phyloP scores from a whole-genome alignment of 345 rosid species.

The Linum usitatissimum region DNA sequence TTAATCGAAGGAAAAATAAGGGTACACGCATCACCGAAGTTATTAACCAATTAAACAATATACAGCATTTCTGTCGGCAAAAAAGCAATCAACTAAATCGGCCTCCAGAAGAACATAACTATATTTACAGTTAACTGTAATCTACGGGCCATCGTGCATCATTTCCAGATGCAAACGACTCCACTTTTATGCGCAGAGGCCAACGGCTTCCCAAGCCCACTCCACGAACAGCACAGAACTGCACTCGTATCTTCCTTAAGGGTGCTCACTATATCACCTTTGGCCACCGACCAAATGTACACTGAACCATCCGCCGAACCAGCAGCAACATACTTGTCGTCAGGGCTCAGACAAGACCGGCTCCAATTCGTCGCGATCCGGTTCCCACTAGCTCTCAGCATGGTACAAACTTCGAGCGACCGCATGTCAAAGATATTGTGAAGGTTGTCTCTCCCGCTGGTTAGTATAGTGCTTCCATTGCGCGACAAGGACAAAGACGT shows the following conservation, averaged over 20 bases:
- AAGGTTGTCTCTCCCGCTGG: constrained; percentile 88
- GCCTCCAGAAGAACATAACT: too few species aligned
- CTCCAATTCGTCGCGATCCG: constrained; percentile 93
- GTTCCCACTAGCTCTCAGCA: constrained; percentile 67
- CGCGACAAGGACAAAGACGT: constrained; percentile 65
- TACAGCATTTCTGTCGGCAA: too few species aligned
- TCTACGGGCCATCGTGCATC: constrained; percentile 6
- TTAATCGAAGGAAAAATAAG: too few species aligned
- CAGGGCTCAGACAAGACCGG: constrained; percentile 88
- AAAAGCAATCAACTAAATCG: too few species aligned
- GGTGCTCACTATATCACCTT: constrained; percentile 56
- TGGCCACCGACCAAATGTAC: constrained; percentile 67
- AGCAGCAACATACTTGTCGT: constrained; percentile 75
- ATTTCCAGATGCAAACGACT: constrained; percentile 70
- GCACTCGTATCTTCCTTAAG: constrained; percentile 75
- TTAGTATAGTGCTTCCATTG: constrained; percentile 57
- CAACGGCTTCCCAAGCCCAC: constrained; percentile 83
- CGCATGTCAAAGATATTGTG: constrained; percentile 81
- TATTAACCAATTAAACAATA: too few species aligned
- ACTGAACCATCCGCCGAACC: constrained; percentile 84
- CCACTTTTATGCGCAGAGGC: constrained; percentile 87
- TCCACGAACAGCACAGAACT: constrained; percentile 85
- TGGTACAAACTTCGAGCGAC: constrained; percentile 73
- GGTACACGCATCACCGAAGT: too few species aligned
- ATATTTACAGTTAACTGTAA: too few species aligned